Evolutionary conservation across 352 stramenopile genomes (phyloP), one percentile per base, ranked within the genome.

Genomic region (Salisapilia sapeloensis): DNA sequence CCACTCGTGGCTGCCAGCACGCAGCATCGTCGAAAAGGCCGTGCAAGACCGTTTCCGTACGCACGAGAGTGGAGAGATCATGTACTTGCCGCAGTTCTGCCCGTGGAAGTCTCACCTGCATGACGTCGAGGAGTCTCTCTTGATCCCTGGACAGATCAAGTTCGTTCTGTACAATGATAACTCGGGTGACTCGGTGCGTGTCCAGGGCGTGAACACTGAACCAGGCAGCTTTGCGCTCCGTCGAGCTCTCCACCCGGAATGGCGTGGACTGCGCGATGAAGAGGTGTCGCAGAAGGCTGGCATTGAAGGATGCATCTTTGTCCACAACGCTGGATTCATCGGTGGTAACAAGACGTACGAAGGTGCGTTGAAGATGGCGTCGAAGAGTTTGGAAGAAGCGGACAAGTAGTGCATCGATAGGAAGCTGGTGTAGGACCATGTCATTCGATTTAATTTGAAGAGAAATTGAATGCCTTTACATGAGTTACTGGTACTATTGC

Each of bases 241-340:
- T 21, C 71, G 96, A 29, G 60, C 67, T 16, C 44, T 99, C 24
- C 69, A 85, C 4, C 60, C 81, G 11, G 57, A 75, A 16, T 99
- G 93, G 93, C 72, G 94, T 38, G 93, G 95, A 18, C 50, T 98
- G 15, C 64, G 95, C 19, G 83, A 98, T 60, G 71, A 84, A 14
- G 86, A 97, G 36, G 61, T 99, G 20, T 80, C 59, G 19, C 42
- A 47, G 6, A 45, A 90, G 8, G 50, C 74, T 2, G 93, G 92
- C 15, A 97, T 98, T 48, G 53, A 75, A 12, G 93, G 82, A 40
- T 93, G 79, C 59, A 95, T 82, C 3, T 99, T 99, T 54, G 84
- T 96, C 42, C 95, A 99, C 65, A 92, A 85, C 4, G 84, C 80
- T n/a, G 95, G 95, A 23, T 99, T 99, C 60, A 99, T 99, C 40